These are phyloP conservation scores for Pleurotus sapidus DNA, from an alignment of 768 basidiomycete species.

Conservation along the genomic window DNA sequence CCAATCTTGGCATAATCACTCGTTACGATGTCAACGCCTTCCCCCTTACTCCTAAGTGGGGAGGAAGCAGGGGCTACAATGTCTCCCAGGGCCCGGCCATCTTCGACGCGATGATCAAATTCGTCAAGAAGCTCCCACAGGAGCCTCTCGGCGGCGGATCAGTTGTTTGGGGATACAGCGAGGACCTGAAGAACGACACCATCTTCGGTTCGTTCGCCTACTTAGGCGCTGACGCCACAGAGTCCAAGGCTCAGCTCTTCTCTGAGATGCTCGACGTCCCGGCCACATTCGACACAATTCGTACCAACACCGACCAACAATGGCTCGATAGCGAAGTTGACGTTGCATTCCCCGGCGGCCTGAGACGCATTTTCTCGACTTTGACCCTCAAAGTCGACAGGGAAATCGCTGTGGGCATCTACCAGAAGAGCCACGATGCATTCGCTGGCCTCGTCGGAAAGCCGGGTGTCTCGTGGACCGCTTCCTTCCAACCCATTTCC, in stretches of 20 bases:
- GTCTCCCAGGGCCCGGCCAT: background rate
- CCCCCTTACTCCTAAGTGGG: slow-evolving; percentile 10
- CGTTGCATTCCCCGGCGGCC: background rate
- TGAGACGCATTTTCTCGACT: slow-evolving; percentile 6
- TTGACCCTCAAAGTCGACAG: slow-evolving; percentile 2
- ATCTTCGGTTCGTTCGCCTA: slow-evolving; percentile 1
- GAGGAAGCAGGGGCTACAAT: slow-evolving; percentile 12
- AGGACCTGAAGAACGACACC: background rate
- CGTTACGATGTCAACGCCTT: slow-evolving; percentile 13
- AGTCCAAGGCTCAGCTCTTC: slow-evolving; percentile 3
- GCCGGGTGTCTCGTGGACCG: background rate
- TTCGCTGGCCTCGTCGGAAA: slow-evolving; percentile 1
- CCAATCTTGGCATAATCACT: slow-evolving; percentile 17
- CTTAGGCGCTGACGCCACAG: background rate
- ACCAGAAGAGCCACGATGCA: background rate
- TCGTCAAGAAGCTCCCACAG: slow-evolving; percentile 1
- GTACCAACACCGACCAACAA: slow-evolving; percentile 5
- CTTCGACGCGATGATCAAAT: slow-evolving; percentile 3
- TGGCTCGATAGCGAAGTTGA: background rate
- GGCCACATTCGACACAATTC: background rate
- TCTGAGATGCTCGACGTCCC: background rate
- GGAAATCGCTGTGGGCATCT: slow-evolving; percentile 1
- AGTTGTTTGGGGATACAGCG: slow-evolving; percentile 4
- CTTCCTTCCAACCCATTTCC: slow-evolving; percentile 5
- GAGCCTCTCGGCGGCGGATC: slow-evolving; percentile 4